These are phyloP conservation scores for Metarhizium album DNA, from an alignment of 2,329 filamentous ascomycete species.

Conservation along the genomic window DNA sequence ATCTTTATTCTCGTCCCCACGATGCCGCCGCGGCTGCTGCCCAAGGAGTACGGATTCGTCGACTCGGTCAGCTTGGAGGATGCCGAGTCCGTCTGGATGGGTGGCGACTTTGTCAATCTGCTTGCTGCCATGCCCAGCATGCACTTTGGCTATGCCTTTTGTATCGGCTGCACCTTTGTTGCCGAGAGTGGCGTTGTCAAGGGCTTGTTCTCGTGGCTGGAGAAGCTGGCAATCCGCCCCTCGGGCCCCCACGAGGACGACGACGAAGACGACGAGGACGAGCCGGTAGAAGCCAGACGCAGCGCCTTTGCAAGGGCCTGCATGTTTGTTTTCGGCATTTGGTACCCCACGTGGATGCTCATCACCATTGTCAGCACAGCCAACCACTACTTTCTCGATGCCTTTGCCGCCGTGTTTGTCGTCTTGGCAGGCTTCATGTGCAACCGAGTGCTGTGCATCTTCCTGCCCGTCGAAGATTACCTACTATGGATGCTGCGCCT, in stretches of 20 bases:
- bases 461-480: constrained; percentile 53
- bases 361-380: constrained; percentile 49
- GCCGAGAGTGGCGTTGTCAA: constrained; percentile 39
- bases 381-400: constrained; percentile 55
- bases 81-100: constrained; percentile 17
- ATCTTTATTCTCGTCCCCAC: constrained; percentile 46
- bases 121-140: constrained; percentile 47
- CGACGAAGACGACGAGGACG: constrained; percentile 11
- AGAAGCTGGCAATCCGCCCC: not conserved
- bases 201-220: constrained; percentile 15
- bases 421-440: constrained; percentile 46
- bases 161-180: constrained; percentile 39
- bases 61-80: constrained; percentile 38
- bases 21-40: constrained; percentile 46
- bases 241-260: not conserved
- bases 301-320: constrained; percentile 7
- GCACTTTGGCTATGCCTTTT: constrained; percentile 45
- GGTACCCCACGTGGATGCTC: constrained; percentile 42
- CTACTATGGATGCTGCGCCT: constrained; percentile 50
- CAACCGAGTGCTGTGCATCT: constrained; percentile 42
- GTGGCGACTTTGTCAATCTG: constrained; percentile 40
- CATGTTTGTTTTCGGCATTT: constrained; percentile 30
- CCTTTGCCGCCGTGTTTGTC: constrained; percentile 50
- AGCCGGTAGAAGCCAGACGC: constrained; percentile 11
- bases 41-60: constrained; percentile 43